phyloP scores from a whole-genome alignment of 495 filamentous ascomycete species.

The Xylaria telfairii region DNA sequence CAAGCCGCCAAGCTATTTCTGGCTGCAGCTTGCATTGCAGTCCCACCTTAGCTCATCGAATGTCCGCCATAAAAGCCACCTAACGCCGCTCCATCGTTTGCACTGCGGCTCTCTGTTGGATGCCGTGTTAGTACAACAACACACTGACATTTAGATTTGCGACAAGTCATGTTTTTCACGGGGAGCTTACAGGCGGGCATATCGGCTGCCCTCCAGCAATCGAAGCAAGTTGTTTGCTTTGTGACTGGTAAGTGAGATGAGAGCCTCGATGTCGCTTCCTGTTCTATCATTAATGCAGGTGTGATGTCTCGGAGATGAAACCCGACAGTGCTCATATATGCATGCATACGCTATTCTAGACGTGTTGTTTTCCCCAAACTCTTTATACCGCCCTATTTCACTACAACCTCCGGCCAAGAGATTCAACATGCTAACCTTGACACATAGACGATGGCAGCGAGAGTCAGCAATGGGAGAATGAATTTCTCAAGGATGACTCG shows the following conservation, averaged over 20 bases:
- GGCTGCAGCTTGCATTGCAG: not conserved
- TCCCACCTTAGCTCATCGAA: constrained; percentile 1
- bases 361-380: too few relatives aligned
- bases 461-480: constrained; percentile 76
- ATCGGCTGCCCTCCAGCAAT: constrained; percentile 68
- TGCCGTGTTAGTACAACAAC: not conserved
- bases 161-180: constrained; percentile 71
- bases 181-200: constrained; percentile 84
- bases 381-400: not conserved
- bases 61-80: not conserved
- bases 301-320: not conserved
- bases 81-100: not conserved
- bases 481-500: constrained; percentile 67
- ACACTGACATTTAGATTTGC: not conserved
- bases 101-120: not conserved
- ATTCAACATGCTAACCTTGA: constrained; percentile 16
- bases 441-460: constrained; percentile 64
- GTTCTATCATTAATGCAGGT: not conserved
- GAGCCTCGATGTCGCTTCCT: not conserved
- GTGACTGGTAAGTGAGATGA: constrained; percentile 51
- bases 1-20: not conserved
- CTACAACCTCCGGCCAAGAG: not conserved
- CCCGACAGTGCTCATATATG: not conserved
- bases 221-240: constrained; percentile 54
- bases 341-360: not conserved